These are phyloP conservation scores for Paxillus involutus DNA, from an alignment of 768 basidiomycete genomes.

Conservation along the genomic window DNA sequence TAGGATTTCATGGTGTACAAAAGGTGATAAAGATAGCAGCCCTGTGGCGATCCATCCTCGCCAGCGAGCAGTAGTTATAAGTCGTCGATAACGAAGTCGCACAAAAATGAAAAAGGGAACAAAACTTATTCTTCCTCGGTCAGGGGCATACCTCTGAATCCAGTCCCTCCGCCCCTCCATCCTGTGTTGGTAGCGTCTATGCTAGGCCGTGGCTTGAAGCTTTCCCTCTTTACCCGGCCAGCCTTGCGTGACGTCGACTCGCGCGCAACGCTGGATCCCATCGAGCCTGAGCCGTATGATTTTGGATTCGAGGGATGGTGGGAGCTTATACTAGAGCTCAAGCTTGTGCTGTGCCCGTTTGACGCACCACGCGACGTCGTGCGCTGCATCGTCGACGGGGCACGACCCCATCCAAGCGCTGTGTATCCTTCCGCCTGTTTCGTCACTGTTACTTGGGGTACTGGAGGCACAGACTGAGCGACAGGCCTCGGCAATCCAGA, in stretches of 20 bases:
- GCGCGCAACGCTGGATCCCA: conserved; percentile 10
- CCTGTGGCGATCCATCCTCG: conserved; percentile 13
- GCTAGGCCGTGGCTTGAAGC: conserved; percentile 82
- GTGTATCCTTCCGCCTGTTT: conserved; percentile 28
- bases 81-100: neutral
- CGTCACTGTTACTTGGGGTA: conserved; percentile 21
- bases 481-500: conserved; percentile 13
- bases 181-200: conserved; percentile 41
- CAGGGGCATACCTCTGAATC: conserved; percentile 26
- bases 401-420: conserved; percentile 35
- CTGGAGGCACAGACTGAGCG: neutral
- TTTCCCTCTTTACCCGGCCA: conserved; percentile 62
- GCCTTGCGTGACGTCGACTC: conserved; percentile 40
- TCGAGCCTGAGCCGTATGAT: conserved; percentile 11
- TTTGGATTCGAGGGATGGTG: conserved; percentile 11
- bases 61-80: conserved; percentile 17
- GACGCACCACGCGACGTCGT: conserved; percentile 22
- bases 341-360: conserved; percentile 14
- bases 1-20: conserved; percentile 12
- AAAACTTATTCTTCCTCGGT: conserved; percentile 22
- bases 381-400: conserved; percentile 33
- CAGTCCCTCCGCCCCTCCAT: conserved; percentile 4
- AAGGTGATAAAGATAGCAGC: conserved; percentile 25
- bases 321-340: conserved; percentile 3
- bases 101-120: neutral